A percentile compares a stretch with the other conserved stretches of the same genome.
These are phyloP conservation scores for Chytridiales sp. DNA, from an alignment of 371 early-diverging fungal species.

Conservation along the genomic window DNA sequence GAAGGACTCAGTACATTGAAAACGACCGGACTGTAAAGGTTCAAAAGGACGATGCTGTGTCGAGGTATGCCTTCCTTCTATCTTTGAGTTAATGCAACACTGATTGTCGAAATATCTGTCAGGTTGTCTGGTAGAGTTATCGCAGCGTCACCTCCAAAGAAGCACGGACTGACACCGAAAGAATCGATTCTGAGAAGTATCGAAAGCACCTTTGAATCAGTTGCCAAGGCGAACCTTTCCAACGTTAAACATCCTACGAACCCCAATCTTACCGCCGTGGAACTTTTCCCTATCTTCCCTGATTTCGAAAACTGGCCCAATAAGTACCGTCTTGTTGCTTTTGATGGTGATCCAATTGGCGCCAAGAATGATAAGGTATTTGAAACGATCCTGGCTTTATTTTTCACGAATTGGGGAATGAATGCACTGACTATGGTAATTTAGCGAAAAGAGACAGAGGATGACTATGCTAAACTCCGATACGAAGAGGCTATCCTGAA, in stretches of 20 bases:
- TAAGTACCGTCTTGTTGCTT: constrained; percentile 66
- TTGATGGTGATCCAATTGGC: constrained; percentile 69
- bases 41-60: neutral
- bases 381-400: constrained; percentile 7
- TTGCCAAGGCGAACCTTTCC: constrained; percentile 46
- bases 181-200: constrained; percentile 70
- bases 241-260: constrained; percentile 72
- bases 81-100: constrained; percentile 7
- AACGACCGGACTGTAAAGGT: constrained; percentile 26
- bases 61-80: constrained; percentile 7
- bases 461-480: neutral
- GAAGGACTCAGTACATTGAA: constrained; percentile 60
- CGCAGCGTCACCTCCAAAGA: constrained; percentile 10
- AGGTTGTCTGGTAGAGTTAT: neutral
- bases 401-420: neutral
- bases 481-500: constrained; percentile 33
- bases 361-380: constrained; percentile 7
- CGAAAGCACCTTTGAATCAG: constrained; percentile 66
- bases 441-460: neutral
- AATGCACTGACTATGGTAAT: neutral
- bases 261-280: constrained; percentile 64
- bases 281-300: constrained; percentile 74
- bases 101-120: neutral
- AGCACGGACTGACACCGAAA: constrained; percentile 24
- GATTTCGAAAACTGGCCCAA: constrained; percentile 68